These are phyloP conservation scores for Sarocladium kiliense DNA, from an alignment of 2,329 filamentous ascomycete species.

Conservation along the genomic window DNA sequence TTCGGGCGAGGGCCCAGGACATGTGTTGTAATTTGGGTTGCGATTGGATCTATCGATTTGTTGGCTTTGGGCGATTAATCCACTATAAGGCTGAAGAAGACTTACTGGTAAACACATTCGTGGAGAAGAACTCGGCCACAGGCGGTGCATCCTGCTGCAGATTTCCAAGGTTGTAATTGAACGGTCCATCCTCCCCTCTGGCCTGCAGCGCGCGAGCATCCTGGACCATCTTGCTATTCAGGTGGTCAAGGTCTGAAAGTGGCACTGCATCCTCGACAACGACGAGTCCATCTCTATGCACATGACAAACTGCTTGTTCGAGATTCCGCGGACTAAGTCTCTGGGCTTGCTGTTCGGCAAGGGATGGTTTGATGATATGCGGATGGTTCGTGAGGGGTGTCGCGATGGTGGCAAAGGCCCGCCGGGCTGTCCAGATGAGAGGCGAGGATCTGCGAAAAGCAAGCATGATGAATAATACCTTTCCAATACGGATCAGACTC, in stretches of 20 bases:
- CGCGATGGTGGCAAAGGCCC: not conserved
- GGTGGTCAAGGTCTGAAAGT: constrained; percentile 42
- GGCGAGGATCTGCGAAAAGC: not conserved
- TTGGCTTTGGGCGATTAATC: no score
- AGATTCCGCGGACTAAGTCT: constrained; percentile 43
- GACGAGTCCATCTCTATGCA: constrained; percentile 51
- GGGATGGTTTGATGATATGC: constrained; percentile 29
- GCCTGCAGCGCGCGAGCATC: constrained; percentile 49
- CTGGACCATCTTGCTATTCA: constrained; percentile 55
- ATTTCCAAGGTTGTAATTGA: constrained; percentile 59
- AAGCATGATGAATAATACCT: not conserved
- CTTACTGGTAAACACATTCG: constrained; percentile 49
- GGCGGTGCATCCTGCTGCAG: constrained; percentile 57
- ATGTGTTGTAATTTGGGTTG: constrained; percentile 49
- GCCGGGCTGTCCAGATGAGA: no score
- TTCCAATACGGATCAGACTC: not conserved
- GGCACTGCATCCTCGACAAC: constrained; percentile 49
- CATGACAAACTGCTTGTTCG: constrained; percentile 46
- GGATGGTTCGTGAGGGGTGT: not conserved
- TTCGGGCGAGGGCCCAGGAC: constrained; percentile 49
- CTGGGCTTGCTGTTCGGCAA: constrained; percentile 31
- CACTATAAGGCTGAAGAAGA: not conserved
- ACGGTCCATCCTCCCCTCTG: constrained; percentile 48
- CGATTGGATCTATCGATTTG: constrained; percentile 42
- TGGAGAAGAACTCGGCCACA: constrained; percentile 40